Percentiles rank a stretch among this genome's conserved stretches.
Evolutionary conservation across 768 basidiomycete species (phyloP).

Genomic region (Phaffia tasmanica): DNA sequence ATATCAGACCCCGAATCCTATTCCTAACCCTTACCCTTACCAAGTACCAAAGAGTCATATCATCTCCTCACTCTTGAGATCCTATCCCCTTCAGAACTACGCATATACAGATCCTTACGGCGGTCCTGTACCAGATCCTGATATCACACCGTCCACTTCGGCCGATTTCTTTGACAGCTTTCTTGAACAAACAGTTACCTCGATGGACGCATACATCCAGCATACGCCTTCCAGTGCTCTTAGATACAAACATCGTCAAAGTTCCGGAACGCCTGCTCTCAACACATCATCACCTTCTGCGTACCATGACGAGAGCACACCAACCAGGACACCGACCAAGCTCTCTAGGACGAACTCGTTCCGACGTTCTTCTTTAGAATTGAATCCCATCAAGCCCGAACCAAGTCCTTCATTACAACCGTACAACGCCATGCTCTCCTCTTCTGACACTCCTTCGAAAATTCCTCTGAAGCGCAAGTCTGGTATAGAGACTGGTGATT

Average conservation of each 20-base stretch:
- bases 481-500: slow-evolving; percentile 8
- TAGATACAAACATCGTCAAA: slow-evolving; percentile 9
- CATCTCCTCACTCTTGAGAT: slow-evolving; percentile 5
- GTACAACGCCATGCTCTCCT: too few relatives aligned
- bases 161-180: slow-evolving; percentile 15
- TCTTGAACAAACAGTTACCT: slow-evolving; percentile 15
- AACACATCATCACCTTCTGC: slow-evolving; percentile 7
- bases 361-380: too few relatives aligned
- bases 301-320: neutral
- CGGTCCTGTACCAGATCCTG: neutral
- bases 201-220: slow-evolving; percentile 57
- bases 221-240: slow-evolving; percentile 49
- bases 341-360: slow-evolving; percentile 4
- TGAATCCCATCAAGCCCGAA: too few relatives aligned
- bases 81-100: neutral
- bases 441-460: slow-evolving; percentile 1
- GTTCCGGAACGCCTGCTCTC: slow-evolving; percentile 4
- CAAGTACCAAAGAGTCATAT: slow-evolving; percentile 2
- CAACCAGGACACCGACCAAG: slow-evolving; percentile 17
- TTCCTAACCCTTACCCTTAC: slow-evolving; percentile 1
- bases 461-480: slow-evolving; percentile 5
- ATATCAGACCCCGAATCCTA: neutral
- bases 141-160: slow-evolving; percentile 41
- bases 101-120: neutral
- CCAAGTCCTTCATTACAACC: too few relatives aligned